Evolutionary conservation across 2,329 filamentous ascomycete species (phyloP).

Genomic region (Colletotrichum kahawae): DNA sequence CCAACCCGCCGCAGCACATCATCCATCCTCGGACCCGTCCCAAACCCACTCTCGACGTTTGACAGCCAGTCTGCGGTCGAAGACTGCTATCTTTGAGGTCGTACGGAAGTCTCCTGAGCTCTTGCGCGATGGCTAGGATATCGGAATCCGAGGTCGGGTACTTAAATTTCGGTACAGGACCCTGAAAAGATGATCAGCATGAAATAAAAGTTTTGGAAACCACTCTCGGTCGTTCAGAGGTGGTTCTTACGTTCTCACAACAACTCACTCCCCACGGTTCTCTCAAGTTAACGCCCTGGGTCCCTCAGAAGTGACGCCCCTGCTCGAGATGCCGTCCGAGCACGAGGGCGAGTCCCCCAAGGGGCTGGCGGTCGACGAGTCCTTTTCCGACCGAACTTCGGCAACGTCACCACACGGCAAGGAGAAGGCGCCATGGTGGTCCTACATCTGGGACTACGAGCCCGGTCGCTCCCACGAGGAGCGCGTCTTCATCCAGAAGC

Average conservation of each 20-base stretch:
- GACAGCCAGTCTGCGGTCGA: neutral
- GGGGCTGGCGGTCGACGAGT: neutral
- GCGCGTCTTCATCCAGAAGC: slow-evolving; percentile 29
- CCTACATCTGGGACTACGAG: slow-evolving; percentile 32
- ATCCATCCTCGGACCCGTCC: neutral
- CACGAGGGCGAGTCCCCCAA: slow-evolving; percentile 13
- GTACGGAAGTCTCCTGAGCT: neutral
- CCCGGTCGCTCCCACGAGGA: slow-evolving; percentile 30
- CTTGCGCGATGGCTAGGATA: slow-evolving; percentile 15
- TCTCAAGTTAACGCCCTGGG: neutral
- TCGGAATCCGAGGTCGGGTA: neutral
- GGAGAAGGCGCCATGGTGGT: slow-evolving; percentile 35
- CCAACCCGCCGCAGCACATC: slow-evolving; percentile 15
- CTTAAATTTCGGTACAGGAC: slow-evolving; percentile 12
- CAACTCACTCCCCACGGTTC: neutral
- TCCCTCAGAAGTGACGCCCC: slow-evolving; percentile 14
- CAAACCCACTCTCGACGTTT: neutral
- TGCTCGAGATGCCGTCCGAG: slow-evolving; percentile 17
- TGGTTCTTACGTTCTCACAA: neutral
- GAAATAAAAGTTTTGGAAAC: neutral
- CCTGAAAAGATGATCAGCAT: neutral
- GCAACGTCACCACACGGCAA: neutral
- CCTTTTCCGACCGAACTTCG: neutral
- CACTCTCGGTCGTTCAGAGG: neutral
- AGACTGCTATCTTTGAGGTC: neutral